Base-by-base conservation (phyloP, 2,329 filamentous ascomycete genomes). In the Aaosphaeria arxii region DNA sequence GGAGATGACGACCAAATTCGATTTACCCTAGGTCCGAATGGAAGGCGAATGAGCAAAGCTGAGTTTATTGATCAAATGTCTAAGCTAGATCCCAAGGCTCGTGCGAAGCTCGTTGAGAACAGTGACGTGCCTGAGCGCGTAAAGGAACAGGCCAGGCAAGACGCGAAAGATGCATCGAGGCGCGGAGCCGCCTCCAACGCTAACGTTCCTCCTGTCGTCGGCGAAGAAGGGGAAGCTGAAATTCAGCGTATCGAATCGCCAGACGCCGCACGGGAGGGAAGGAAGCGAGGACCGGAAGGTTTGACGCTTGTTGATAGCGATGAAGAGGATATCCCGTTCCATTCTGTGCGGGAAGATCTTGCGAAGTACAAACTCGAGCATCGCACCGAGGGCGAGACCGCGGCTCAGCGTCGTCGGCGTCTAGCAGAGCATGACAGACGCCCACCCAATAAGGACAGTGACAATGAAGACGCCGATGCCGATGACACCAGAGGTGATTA, bases 51-150 rank as follows among this genome's bases (percentile, higher is more conserved):
- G 82, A 91, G 81, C 52, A 91, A 91, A 71, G 83, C 86, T 4
- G 87, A 91, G 61, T 92, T 94, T 63, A 83, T 94, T 51, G 76
- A 79, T 42, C 84, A 89, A 63, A 85, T 94, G 62, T 82, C 84
- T 54, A 81, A 84, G 54, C 77, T 92, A 50, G 87, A 92, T 63
- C 80, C 82, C 28, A 82, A 82, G 60, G 82, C 84, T 11, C 78
- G 81, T 35, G 77, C 75, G 11, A 75, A 73, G 42, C 68, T 74
- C 30, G 70, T 79, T 5, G 74, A 79, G 49, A 63, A 73, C 46
- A 75, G 70, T 56, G 67, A 78, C 50, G 74, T 70, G 2, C 75
- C 77, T 0, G 74, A 77, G 30, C 56, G 57, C 3, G 71, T 78
- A 43, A 79, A 79, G 60, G 66, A 64, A 5, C 74, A 77, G 42